Evolutionary conservation across 371 early-diverging fungal species (phyloP).

Genomic region (Rhizopus sp.): DNA sequence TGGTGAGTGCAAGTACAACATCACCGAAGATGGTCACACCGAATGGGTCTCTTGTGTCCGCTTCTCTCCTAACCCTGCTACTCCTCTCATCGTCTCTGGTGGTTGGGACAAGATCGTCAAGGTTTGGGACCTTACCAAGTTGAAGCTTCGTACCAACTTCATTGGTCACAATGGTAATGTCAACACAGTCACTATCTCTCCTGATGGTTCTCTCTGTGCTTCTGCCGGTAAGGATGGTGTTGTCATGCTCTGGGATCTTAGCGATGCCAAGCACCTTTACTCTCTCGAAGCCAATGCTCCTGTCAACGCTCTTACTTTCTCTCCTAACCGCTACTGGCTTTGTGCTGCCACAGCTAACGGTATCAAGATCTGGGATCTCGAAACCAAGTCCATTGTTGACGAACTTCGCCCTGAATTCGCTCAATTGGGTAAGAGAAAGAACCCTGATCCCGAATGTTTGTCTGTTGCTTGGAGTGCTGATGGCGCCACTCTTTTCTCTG

Average conservation of each 20-base stretch:
- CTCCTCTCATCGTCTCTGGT: slow-evolving; percentile 92
- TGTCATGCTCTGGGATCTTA: slow-evolving; percentile 98
- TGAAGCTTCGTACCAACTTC: slow-evolving; percentile 96
- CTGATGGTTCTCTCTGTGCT: slow-evolving; percentile 99
- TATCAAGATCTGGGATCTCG: slow-evolving; percentile 99
- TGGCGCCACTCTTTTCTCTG: slow-evolving; percentile 94
- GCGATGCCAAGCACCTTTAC: slow-evolving; percentile 98
- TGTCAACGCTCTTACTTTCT: slow-evolving; percentile 95
- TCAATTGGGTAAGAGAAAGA: slow-evolving; percentile 70
- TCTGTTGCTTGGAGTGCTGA: slow-evolving; percentile 97
- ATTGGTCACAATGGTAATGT: slow-evolving; percentile 96
- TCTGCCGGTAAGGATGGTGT: slow-evolving; percentile 98
- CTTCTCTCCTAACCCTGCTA: slow-evolving; percentile 95
- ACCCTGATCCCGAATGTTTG: slow-evolving; percentile 76
- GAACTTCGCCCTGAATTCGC: slow-evolving; percentile 88
- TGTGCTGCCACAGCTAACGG: slow-evolving; percentile 93
- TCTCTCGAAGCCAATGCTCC: slow-evolving; percentile 90
- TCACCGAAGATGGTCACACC: slow-evolving; percentile 87
- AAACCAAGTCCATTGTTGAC: slow-evolving; percentile 91
- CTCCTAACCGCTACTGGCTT: slow-evolving; percentile 99
- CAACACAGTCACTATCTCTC: slow-evolving; percentile 95
- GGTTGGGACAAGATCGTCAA: slow-evolving; percentile 99
- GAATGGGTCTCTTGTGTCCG: slow-evolving; percentile 97
- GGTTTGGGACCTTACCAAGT: slow-evolving; percentile 97
- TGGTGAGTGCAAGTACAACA: slow-evolving; percentile 96